Evolutionary conservation across 805 yeast genomes (phyloP), one percentile per base, ranked within the genome.

Genomic region (Starmerella cellae): DNA sequence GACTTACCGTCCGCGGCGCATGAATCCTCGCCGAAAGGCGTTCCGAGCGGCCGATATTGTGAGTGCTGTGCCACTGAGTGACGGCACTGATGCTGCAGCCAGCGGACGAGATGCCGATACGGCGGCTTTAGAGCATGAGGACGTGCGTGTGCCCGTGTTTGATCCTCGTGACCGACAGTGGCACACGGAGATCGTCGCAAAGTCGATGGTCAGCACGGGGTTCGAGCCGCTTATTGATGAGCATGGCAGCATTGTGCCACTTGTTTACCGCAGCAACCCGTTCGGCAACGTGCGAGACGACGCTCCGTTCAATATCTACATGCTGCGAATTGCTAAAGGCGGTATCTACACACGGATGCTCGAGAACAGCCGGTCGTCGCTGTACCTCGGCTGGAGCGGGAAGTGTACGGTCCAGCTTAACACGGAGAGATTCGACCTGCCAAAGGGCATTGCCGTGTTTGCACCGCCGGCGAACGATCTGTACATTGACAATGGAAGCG

Each of bases 391-490:
- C 5, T 48, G 49, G 51, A 37, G 44, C 14, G 55, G 55, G 17
- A 16, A 29, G 27, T 40, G 51, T 27, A 19, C 41, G 11, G 49
- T 45, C 5, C 43, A 32, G 13, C 21, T 48, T 14, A 44, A 45
- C 35, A 30, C 16, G 21, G 42, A 48, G 28, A 38, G 39, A 31
- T 44, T 52, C 22, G 46, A 34, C 5, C 43, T 49, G 10, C 36
- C 37, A 21, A 38, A 45, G 36, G 55, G 54, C 5, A 45, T 46
- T 40, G 45, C 52, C 5, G 49, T 48, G 33, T 16, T 39, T 6
- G 54, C 49, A 6, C 56, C 55, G 1, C 35, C 44, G 1, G 50
- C 53, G 16, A 50, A 51, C 30, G 51, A 50, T 23, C 37, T 50
- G 19, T 29, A 16, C n/a, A 36, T 52, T 8, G 42, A 43, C 26